phyloP scores from a whole-genome alignment of 1,284 basidiomycete species.

The Cutaneotrichosporon dermatis region DNA sequence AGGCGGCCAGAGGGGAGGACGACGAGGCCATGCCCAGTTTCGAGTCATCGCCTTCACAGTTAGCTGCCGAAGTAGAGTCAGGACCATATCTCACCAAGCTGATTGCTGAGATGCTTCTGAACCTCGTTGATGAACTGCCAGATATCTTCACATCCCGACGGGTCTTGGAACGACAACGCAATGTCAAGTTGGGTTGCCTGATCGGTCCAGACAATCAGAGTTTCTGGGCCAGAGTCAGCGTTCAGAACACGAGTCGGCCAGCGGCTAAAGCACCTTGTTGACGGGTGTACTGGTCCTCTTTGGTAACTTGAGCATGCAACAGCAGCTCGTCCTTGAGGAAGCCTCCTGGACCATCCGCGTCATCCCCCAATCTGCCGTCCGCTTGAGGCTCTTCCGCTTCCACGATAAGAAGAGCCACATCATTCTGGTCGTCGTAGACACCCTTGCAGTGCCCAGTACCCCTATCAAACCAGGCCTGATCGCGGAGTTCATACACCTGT shows the following conservation, averaged over 20 bases:
- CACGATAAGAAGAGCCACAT: conserved; percentile 76
- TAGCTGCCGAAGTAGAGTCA: too few relatives aligned
- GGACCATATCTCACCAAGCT: conserved; percentile 24
- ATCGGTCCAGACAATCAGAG: conserved; percentile 98
- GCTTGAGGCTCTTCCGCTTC: conserved; percentile 70
- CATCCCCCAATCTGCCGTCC: conserved; percentile 50
- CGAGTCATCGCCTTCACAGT: conserved; percentile 26
- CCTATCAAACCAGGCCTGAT: conserved; percentile 83
- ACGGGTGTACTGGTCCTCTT: conserved; percentile 79
- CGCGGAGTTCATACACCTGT: conserved; percentile 87
- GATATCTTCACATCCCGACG: conserved; percentile 91
- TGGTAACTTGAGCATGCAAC: conserved; percentile 42
- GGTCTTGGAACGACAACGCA: conserved; percentile 94
- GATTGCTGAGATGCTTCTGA: conserved; percentile 55
- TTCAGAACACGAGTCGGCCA: conserved; percentile 54
- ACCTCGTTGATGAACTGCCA: conserved; percentile 97
- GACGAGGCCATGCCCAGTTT: conserved; percentile 32
- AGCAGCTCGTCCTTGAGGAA: conserved; percentile 45
- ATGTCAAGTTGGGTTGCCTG: conserved; percentile 82
- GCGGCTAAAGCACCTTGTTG: conserved; percentile 70
- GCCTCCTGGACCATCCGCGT: conserved; percentile 34
- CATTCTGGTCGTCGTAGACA: conserved; percentile 69
- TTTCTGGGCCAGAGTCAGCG: conserved; percentile 58
- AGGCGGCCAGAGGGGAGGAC: conserved; percentile 38
- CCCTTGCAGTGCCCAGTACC: conserved; percentile 92